phyloP scores from a whole-genome alignment of 805 yeast genomes.

The Wickerhamomyces xylosicus region DNA sequence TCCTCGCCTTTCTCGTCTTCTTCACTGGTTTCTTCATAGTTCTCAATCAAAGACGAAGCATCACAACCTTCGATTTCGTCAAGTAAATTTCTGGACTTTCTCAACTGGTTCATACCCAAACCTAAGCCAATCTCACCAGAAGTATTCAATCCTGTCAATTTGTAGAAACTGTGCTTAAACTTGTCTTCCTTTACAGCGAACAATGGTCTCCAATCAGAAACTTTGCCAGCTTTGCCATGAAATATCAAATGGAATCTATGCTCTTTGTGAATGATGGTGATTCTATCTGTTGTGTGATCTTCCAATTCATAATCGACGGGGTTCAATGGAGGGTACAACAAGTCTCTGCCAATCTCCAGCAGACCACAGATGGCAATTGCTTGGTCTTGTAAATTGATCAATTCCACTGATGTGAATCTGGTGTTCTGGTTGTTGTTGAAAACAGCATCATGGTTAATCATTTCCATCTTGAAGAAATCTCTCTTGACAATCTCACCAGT shows the following conservation, averaged over 20 bases:
- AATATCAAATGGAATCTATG: neutral
- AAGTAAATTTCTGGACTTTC: neutral
- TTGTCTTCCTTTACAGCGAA: constrained; percentile 2
- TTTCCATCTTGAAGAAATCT: constrained; percentile 16
- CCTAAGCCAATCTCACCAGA: constrained; percentile 14
- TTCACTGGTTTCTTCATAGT: neutral
- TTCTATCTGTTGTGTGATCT: no score
- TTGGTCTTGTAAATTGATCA: constrained; percentile 11
- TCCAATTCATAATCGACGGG: neutral
- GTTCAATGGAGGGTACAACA: constrained; percentile 16
- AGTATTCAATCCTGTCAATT: constrained; percentile 6
- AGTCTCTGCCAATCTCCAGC: constrained; percentile 14
- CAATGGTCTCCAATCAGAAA: neutral
- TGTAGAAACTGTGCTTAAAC: constrained; percentile 3
- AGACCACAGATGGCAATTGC: constrained; percentile 15
- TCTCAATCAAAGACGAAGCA: neutral
- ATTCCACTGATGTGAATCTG: constrained; percentile 6
- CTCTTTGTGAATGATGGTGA: neutral
- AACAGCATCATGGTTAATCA: constrained; percentile 6
- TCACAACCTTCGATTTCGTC: neutral
- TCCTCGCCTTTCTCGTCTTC: no score
- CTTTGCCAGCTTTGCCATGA: neutral
- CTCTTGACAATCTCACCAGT: constrained; percentile 11
- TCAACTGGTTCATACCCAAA: constrained; percentile 1
- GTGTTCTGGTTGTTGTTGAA: constrained; percentile 2